A percentile compares a stretch with the other conserved stretches of the same genome.
Evolutionary conservation across 2,329 filamentous ascomycete genomes (phyloP).

Genomic region (Colletotrichum paranaense): DNA sequence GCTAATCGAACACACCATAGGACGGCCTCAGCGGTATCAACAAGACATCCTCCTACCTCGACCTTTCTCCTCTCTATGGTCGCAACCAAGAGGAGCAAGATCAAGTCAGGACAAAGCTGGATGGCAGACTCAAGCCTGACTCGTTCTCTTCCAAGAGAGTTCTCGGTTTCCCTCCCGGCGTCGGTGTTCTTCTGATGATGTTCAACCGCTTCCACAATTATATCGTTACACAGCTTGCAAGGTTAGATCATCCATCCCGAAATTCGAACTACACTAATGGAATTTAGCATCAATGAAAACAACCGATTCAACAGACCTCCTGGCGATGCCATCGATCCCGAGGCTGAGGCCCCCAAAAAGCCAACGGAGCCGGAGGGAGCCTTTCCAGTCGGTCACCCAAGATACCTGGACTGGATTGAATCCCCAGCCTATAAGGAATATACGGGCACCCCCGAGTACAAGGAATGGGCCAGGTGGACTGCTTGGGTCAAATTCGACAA

Average conservation of each 20-base stretch:
- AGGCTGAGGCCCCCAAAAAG: background rate
- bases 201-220: constrained; percentile 54
- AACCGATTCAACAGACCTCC: constrained; percentile 45
- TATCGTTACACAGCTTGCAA: constrained; percentile 37
- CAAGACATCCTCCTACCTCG: constrained; percentile 58
- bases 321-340: background rate
- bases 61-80: constrained; percentile 63
- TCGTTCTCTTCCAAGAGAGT: constrained; percentile 64
- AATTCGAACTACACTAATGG: constrained; percentile 32
- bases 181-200: constrained; percentile 64
- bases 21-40: constrained; percentile 44
- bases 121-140: constrained; percentile 65
- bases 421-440: background rate
- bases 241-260: background rate
- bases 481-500: constrained; percentile 51
- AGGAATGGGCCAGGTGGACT: background rate
- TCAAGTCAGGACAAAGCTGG: constrained; percentile 57
- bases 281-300: constrained; percentile 53
- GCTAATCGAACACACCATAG: constrained; percentile 39
- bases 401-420: too few species aligned
- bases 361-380: constrained; percentile 40
- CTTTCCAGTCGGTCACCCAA: too few species aligned
- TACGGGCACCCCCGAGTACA: background rate
- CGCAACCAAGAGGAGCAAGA: constrained; percentile 62
- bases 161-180: constrained; percentile 62